Evolutionary conservation across 164 flowering plant species (phyloP), one percentile per base, ranked within the genome.

Genomic region (Taxillus chinensis): DNA sequence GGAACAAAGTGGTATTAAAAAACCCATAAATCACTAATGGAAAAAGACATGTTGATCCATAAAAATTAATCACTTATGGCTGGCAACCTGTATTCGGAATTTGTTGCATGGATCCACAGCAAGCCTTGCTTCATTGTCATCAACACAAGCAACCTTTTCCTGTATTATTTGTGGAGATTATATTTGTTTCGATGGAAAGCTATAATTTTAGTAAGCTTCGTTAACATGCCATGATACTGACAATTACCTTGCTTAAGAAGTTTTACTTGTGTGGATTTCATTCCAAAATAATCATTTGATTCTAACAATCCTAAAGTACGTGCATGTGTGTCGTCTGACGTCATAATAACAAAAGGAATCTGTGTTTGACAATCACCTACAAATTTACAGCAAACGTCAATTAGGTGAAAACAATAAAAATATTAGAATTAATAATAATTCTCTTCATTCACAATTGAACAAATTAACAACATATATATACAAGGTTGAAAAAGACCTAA

Each of bases 61-160:
- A 3, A 9, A 46, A 46, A 4, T 17, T 8, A 40, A 57, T 27
- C 57, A 15, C 7, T 17, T 15, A 13, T 17, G 41, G 43, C 11
- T 68, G n/a, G n/a, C n/a, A n/a, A 93, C 99, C 96, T 95, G 99
- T 71, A 95, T 87, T 67, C 66, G 82, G 74, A 79, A 95, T 74
- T 80, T 85, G 75, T 82, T 80, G 11, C 73, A 66, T 17, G 95
- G 93, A 66, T 95, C 99, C 70, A 86, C 12, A 39, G 99, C 96
- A 72, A 95, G 92, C 67, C 91, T 82, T 15, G 97, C 99, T 70
- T 91, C 90, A 77, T 91, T 95, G 77, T 95, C 96, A 64, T 79
- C 86, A 65, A 95, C 78, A 73, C 99, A 95, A 64, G 99, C 97
- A 65, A 95, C 97, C 75, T 95, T 95, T 83, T 91, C 97, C 99